Base-by-base conservation (phyloP, 306 rosid species). In the Parietaria judaica region DNA sequence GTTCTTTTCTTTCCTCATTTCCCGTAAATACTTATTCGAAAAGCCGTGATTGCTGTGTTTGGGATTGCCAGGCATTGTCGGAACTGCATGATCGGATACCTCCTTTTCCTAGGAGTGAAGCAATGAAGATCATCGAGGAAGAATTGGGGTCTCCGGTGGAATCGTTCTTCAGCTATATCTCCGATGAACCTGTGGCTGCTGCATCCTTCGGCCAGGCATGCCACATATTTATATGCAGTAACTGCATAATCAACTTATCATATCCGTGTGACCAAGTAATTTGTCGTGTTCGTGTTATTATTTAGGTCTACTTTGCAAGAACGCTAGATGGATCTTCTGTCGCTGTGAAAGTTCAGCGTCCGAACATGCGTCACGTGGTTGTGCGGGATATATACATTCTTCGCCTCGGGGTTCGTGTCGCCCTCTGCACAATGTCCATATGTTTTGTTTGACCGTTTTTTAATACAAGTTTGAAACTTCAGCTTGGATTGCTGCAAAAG, bases 151-250 rank as follows among this genome's bases (percentile, higher is more conserved):
- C 85, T 66, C 82, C 96, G 38, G 61, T 78, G 58, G 88, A 85
- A 69, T 83, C 95, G 65, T 64, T 80, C 56, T 91, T 83, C 72
- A 70, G 88, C 72, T 80, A 78, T 86, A 85, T 91, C 67, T 83
- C 98, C 8, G 80, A 81, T 69, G 87, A 90, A 69, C 95, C 96
- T 69, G 72, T 81, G 58, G 98, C 96, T 61, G 96, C 98, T 10
- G 98, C 98, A 70, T 91, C 98, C 67, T 91, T 91, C 75, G 98
- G 96, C 75, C 96, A 88, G 96, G 98, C 88, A 79, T 71, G 64
- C 65, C 67, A 3, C 38, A 36, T 13, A 7, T 8, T 46, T 55
- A 3, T 14, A 35, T 35, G 36, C 37, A 36, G 6, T 23, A 49
- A 7, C 16, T 53, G 39, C 64, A 60, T 52, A 56, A 62, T 58